Base-by-base conservation (phyloP, 148 eudicot species). In the Rhododendron kiyosumense region DNA sequence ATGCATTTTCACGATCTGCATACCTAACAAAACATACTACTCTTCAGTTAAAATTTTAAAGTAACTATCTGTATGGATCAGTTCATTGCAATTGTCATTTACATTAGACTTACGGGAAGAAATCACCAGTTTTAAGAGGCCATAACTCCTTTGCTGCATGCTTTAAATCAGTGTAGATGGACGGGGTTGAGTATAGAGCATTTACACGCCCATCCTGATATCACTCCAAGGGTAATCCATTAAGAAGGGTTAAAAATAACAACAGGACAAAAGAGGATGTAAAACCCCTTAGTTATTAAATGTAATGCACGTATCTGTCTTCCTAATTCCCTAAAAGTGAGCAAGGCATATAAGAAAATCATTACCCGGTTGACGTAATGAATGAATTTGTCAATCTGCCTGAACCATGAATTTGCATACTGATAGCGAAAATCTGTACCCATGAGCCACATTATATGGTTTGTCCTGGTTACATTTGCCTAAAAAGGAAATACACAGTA, bases 371-470 rank as follows among this genome's bases (percentile, higher is more conserved):
- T 94, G 83, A 94, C 95, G 86, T 94, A 93, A 90, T 94, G 97
- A 79, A 93, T 93, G 49, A 94, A 85, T 82, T 93, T 94, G 88
- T 94, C 97, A 93, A 94, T 93, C 88, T 94, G 94, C 88, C 93
- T 92, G 92, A 88, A 94, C 95, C 95, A 94, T 46, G 97, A 94
- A 83, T 91, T 87, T 73, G 94, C 97, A 88, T 93, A 94, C 86
- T 94, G 97, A 87, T 94, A 94, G 0, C 94, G 89, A 61, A 94
- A 94, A 85, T 94, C 97, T 41, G 92, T 92, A 81, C 97, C 94
- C 97, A 94, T 94, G 73, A 90, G 86, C 95, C 95, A 94, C 95
- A 94, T 94, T 80, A 94, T 88, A 88, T 94, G 97, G 71, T 93
- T 89, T 89, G 97, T 92, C 91, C 95, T 90, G 75, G 95, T 94